A percentile compares a stretch with the other conserved stretches of the same genome.
Evolutionary conservation across 306 rosid species (phyloP).

Genomic region (Oemleria cerasiformis): DNA sequence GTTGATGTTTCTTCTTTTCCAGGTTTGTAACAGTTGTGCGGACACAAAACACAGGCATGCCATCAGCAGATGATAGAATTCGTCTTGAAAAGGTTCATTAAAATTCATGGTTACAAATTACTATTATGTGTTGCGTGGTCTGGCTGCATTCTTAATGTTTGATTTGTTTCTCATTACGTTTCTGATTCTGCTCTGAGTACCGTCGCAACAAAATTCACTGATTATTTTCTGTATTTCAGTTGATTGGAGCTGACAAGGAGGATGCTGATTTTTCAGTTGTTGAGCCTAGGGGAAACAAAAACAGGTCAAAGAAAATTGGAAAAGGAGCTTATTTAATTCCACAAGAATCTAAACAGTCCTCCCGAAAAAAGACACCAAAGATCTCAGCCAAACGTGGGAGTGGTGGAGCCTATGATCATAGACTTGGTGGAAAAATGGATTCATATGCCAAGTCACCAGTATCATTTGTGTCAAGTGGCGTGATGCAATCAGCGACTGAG

Average conservation of each 20-base stretch:
- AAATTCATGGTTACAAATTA: slow-evolving; percentile 12
- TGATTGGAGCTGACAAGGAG: slow-evolving; percentile 59
- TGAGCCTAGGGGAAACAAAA: slow-evolving; percentile 35
- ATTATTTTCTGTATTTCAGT: slow-evolving; percentile 38
- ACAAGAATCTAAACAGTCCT: slow-evolving; percentile 31
- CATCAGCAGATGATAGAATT: slow-evolving; percentile 68
- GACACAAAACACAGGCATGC: slow-evolving; percentile 70
- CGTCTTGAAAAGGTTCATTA: slow-evolving; percentile 70
- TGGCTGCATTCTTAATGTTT: background rate
- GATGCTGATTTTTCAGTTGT: slow-evolving; percentile 63
- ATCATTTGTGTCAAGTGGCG: slow-evolving; percentile 75
- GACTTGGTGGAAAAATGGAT: slow-evolving; percentile 38
- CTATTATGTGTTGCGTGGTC: slow-evolving; percentile 10
- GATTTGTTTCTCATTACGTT: background rate
- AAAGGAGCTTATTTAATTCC: slow-evolving; percentile 35
- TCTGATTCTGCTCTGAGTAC: background rate
- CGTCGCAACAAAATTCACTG: background rate
- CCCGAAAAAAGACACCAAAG: slow-evolving; percentile 36
- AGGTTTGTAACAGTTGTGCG: slow-evolving; percentile 80
- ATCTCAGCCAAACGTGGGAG: slow-evolving; percentile 37
- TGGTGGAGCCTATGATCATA: slow-evolving; percentile 46
- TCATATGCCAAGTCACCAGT: slow-evolving; percentile 68
- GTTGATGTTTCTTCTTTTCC: slow-evolving; percentile 28
- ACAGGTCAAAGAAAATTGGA: slow-evolving; percentile 39
- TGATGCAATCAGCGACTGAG: slow-evolving; percentile 51